Evolutionary conservation across 495 filamentous ascomycete genomes (phyloP).

Genomic region (Lentithecium fluviatile): DNA sequence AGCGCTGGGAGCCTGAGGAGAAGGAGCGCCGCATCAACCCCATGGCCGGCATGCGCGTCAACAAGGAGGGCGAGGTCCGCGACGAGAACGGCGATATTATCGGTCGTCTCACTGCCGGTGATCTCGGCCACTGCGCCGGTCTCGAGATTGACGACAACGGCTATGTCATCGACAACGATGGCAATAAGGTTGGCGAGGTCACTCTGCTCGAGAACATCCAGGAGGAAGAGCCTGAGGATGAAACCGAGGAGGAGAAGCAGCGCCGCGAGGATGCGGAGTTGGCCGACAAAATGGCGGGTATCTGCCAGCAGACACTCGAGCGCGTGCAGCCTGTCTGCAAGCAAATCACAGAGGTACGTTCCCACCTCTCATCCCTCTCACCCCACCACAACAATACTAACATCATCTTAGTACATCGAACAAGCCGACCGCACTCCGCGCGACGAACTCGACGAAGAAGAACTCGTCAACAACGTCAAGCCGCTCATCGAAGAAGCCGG

Average conservation of each 20-base stretch:
- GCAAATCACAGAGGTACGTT: constrained; percentile 76
- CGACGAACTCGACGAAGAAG: constrained; percentile 88
- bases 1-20: constrained; percentile 77
- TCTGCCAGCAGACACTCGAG: constrained; percentile 77
- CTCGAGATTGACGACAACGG: constrained; percentile 84
- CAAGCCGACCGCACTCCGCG: constrained; percentile 78
- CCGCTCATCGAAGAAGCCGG: constrained; percentile 83
- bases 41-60: constrained; percentile 76
- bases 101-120: constrained; percentile 73
- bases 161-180: constrained; percentile 79
- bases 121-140: constrained; percentile 66
- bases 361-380: constrained; percentile 7
- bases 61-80: constrained; percentile 77
- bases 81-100: constrained; percentile 79
- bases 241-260: constrained; percentile 53
- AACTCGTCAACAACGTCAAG: constrained; percentile 78
- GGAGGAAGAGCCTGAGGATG: constrained; percentile 55
- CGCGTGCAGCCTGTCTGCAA: constrained; percentile 81
- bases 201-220: constrained; percentile 74
- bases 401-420: constrained; percentile 63
- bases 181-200: constrained; percentile 75
- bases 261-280: constrained; percentile 68
- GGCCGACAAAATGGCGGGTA: constrained; percentile 71
- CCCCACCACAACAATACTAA: constrained; percentile 13
- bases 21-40: constrained; percentile 64